Evolutionary conservation across 2,329 filamentous ascomycete species (phyloP).

Genomic region (Hymenoscyphus fructigenus): DNA sequence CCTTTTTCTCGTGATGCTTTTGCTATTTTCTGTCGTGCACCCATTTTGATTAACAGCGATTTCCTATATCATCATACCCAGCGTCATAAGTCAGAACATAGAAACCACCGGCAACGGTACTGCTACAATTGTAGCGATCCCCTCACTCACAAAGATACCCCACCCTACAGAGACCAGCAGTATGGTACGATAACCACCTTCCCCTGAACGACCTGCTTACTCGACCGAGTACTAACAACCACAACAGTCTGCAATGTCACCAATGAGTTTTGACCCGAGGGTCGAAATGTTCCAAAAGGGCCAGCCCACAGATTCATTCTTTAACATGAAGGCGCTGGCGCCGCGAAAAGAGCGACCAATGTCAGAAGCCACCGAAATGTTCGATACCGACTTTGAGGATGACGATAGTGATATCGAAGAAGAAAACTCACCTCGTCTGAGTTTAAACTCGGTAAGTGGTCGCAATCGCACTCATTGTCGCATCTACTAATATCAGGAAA

Average conservation of each 20-base stretch:
- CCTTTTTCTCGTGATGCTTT: conserved; percentile 30
- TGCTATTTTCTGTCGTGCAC: conserved; percentile 27
- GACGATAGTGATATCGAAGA: conserved; percentile 49
- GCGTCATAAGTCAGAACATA: conserved; percentile 27
- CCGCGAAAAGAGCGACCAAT: conserved; percentile 50
- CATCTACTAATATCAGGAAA: conserved; percentile 38
- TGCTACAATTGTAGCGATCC: conserved; percentile 29
- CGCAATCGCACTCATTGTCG: conserved; percentile 16
- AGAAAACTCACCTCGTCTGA: conserved; percentile 61
- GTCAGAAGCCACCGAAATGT: conserved; percentile 74
- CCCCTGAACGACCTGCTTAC: not conserved
- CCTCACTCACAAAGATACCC: conserved; percentile 27
- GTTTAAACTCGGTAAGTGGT: conserved; percentile 68
- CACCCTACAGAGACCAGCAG: conserved; percentile 22
- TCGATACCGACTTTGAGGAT: conserved; percentile 74
- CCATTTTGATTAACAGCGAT: conserved; percentile 25
- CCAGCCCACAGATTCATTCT: conserved; percentile 57
- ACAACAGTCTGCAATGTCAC: conserved; percentile 28
- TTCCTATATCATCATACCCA: conserved; percentile 26
- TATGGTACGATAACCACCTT: conserved; percentile 26
- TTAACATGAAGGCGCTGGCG: conserved; percentile 53
- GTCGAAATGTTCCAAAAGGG: conserved; percentile 47
- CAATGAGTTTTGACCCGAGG: conserved; percentile 32
- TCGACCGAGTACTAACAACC: conserved; percentile 23
- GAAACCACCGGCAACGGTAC: conserved; percentile 34